A percentile compares a stretch with the other conserved stretches of the same genome.
Evolutionary conservation across 768 basidiomycete genomes (phyloP).

Genomic region (Mycena metata): DNA sequence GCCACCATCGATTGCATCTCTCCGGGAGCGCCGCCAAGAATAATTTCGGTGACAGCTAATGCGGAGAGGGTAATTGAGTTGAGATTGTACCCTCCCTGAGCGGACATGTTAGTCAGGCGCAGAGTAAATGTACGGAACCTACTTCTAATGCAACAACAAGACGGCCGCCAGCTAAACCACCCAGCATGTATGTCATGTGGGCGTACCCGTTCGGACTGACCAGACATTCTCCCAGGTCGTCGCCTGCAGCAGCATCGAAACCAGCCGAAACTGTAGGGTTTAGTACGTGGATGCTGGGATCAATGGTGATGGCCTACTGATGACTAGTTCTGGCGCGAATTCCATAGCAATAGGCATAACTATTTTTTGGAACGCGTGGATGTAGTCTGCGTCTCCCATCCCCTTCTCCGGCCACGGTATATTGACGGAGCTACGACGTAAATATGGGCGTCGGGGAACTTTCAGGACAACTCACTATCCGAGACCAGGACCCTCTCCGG

Average conservation of each 20-base stretch:
- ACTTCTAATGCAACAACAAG: constrained; percentile 96
- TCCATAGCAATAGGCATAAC: constrained; percentile 98
- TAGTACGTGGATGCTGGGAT: neutral
- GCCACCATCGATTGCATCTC: constrained; percentile 80
- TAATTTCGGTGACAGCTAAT: constrained; percentile 85
- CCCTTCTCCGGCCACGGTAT: constrained; percentile 92
- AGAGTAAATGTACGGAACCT: constrained; percentile 29
- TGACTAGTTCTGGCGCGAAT: constrained; percentile 95
- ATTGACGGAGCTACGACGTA: constrained; percentile 83
- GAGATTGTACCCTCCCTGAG: constrained; percentile 94
- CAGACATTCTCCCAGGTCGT: constrained; percentile 90
- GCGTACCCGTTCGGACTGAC: constrained; percentile 95
- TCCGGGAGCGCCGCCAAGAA: constrained; percentile 91
- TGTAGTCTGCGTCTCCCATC: constrained; percentile 96
- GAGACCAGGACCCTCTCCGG: constrained; percentile 84
- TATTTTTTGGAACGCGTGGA: constrained; percentile 95
- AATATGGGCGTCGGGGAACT: neutral
- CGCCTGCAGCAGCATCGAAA: constrained; percentile 96
- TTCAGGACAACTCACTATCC: constrained; percentile 78
- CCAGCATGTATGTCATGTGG: constrained; percentile 99
- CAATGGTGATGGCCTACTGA: constrained; percentile 70
- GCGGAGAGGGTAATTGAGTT: constrained; percentile 90
- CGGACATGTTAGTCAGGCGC: constrained; percentile 17
- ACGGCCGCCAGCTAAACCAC: constrained; percentile 87
- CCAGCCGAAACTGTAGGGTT: constrained; percentile 88